Percentiles rank a stretch among this genome's conserved stretches.
Conservation (phyloP, 345 rosid species). For the Populus euphratica region DNA sequence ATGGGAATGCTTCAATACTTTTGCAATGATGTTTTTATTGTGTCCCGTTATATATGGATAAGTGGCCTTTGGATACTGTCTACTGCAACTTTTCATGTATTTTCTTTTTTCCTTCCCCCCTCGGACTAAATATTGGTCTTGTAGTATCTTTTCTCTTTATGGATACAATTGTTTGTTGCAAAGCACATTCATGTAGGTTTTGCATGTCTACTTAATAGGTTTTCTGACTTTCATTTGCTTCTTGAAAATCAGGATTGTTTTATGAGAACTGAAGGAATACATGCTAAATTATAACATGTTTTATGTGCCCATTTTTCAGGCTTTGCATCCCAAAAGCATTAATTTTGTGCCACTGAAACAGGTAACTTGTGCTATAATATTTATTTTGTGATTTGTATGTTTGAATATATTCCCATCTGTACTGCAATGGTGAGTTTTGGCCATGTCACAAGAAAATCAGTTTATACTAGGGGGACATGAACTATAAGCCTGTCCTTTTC, state of each 20-base stretch:
- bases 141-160: neutral
- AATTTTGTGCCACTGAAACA: conserved; percentile 77
- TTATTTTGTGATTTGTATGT: neutral
- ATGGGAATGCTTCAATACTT: neutral
- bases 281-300: neutral
- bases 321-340: conserved; percentile 64
- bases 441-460: neutral
- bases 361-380: conserved; percentile 30
- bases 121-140: neutral
- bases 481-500: neutral
- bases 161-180: neutral
- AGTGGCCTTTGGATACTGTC: neutral
- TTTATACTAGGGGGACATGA: neutral
- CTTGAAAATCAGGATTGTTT: neutral
- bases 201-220: neutral
- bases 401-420: neutral
- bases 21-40: neutral
- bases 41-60: neutral
- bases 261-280: neutral
- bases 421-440: neutral
- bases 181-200: neutral
- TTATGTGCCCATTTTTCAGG: conserved; percentile 40
- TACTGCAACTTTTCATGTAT: neutral
- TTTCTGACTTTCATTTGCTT: neutral
- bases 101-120: neutral